phyloP scores from a whole-genome alignment of 73 alveolate species.

The Uronychia binucleata region DNA sequence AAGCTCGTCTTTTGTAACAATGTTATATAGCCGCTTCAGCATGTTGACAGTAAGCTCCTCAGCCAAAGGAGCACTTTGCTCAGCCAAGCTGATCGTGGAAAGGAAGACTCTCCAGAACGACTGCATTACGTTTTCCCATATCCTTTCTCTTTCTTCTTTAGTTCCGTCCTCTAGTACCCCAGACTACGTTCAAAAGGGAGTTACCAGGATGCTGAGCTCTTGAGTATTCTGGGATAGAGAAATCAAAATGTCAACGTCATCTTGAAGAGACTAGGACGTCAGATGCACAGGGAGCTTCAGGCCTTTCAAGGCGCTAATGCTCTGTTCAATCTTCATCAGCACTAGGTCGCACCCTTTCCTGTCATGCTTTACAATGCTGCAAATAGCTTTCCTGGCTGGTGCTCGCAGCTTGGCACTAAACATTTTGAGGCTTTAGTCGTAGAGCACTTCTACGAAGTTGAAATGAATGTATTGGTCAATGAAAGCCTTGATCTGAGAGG shows the following conservation, averaged over 20 bases:
- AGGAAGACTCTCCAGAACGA: not conserved
- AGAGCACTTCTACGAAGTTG: slow-evolving; percentile 16
- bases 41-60: not conserved
- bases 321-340: not conserved
- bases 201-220: not conserved
- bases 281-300: not conserved
- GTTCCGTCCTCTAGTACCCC: not conserved
- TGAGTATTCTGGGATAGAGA: not conserved
- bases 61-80: not conserved
- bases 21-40: not conserved
- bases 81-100: not conserved
- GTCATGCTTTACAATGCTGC: slow-evolving; percentile 5
- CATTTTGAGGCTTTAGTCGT: slow-evolving; percentile 20
- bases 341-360: not conserved
- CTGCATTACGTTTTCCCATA: not conserved
- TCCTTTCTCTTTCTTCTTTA: not conserved
- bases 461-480: not conserved
- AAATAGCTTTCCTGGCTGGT: slow-evolving; percentile 42
- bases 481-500: not conserved
- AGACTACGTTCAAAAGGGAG: not conserved
- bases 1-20: not conserved
- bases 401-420: not conserved
- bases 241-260: not conserved
- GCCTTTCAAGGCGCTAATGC: not conserved
- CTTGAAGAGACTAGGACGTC: not conserved